Evolutionary conservation across 495 filamentous ascomycete genomes (phyloP).

Genomic region (Aspergillus carlsbadensis): DNA sequence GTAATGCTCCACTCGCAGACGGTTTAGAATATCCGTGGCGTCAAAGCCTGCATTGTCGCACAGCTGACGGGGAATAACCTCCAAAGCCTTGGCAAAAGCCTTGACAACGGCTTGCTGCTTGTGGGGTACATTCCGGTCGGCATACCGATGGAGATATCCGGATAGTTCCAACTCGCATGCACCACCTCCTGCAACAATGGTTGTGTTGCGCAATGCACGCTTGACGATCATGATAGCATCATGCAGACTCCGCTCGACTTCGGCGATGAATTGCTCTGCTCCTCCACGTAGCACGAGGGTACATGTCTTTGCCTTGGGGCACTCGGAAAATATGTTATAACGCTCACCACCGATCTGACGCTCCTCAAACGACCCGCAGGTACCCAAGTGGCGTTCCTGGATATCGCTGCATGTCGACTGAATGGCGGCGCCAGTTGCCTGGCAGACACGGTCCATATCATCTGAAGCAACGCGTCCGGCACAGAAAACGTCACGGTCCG

Average conservation of each 20-base stretch:
- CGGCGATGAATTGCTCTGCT: slow-evolving; percentile 98
- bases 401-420: slow-evolving; percentile 98
- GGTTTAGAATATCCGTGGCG: slow-evolving; percentile 94
- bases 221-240: slow-evolving; percentile 99
- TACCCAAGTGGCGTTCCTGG: slow-evolving; percentile 82
- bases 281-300: slow-evolving; percentile 93
- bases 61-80: slow-evolving; percentile 93
- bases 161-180: slow-evolving; percentile 97
- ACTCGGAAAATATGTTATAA: slow-evolving; percentile 97
- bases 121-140: slow-evolving; percentile 85
- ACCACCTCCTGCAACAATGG: slow-evolving; percentile 93
- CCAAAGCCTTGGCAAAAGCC: slow-evolving; percentile 93
- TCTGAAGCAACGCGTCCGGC: slow-evolving; percentile 90
- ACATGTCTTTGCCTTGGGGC: slow-evolving; percentile 93
- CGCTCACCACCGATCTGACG: slow-evolving; percentile 95
- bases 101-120: slow-evolving; percentile 98
- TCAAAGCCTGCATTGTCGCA: slow-evolving; percentile 99
- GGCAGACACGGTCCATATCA: slow-evolving; percentile 93
- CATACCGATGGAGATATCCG: slow-evolving; percentile 84
- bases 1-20: slow-evolving; percentile 88
- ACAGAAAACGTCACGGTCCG: slow-evolving; percentile 97
- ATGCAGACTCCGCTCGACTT: slow-evolving; percentile 94
- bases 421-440: slow-evolving; percentile 87
- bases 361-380: slow-evolving; percentile 89
- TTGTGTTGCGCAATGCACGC: slow-evolving; percentile 88